Percentiles rank a stretch among this genome's conserved stretches.
phyloP scores from a whole-genome alignment of 805 yeast species.

The Barnettozyma vustinii region DNA sequence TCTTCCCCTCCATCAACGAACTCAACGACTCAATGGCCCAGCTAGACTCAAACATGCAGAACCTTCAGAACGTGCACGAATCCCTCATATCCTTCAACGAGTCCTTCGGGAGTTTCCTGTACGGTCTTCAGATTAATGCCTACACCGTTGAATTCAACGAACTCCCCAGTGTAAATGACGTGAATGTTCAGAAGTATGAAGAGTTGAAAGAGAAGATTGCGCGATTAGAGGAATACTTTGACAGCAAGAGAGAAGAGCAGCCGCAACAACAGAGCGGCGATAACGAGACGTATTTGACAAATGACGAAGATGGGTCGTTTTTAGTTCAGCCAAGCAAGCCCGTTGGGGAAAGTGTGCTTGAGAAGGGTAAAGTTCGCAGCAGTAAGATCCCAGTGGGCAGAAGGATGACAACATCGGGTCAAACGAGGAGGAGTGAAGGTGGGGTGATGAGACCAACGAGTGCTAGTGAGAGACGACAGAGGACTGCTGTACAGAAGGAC shows the following conservation, averaged over 20 bases:
- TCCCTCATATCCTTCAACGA: constrained; percentile 67
- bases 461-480: constrained; percentile 20
- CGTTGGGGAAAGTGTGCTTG: neutral
- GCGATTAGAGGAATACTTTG: constrained; percentile 17
- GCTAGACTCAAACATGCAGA: constrained; percentile 53
- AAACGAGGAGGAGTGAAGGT: constrained; percentile 6
- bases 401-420: constrained; percentile 4
- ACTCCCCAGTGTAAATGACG: constrained; percentile 14
- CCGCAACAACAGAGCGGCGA: neutral
- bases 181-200: constrained; percentile 12
- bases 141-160: constrained; percentile 72
- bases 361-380: constrained; percentile 6
- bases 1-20: constrained; percentile 37
- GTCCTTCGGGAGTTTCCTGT: constrained; percentile 67
- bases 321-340: constrained; percentile 20
- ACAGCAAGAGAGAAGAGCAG: constrained; percentile 1
- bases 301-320: constrained; percentile 28
- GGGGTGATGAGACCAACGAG: constrained; percentile 18
- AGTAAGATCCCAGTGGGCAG: constrained; percentile 13
- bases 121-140: constrained; percentile 79
- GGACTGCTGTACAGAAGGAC: constrained; percentile 11
- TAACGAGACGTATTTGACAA: constrained; percentile 28
- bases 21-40: constrained; percentile 46
- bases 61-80: constrained; percentile 54
- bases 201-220: constrained; percentile 18